Base-by-base conservation (phyloP, 2,329 filamentous ascomycete genomes). In the Talaromyces sp. region DNA sequence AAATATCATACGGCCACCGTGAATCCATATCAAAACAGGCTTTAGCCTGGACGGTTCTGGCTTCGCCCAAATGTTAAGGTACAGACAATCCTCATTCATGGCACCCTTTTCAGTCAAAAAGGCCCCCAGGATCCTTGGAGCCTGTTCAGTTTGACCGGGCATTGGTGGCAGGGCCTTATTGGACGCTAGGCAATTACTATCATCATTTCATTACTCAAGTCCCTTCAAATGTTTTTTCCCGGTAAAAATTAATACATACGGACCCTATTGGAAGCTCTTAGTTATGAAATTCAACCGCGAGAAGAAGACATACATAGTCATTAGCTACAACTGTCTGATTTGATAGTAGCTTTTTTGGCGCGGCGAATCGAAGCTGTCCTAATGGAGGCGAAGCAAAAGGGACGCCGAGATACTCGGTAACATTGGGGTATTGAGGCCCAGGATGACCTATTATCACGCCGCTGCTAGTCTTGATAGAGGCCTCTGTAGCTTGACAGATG, bases 11-110 rank as follows among this genome's bases (percentile, higher is more conserved):
- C 43, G 30, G 37, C 74, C 75, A 33, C 75, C 75, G 52, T 77
- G 70, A 47, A 78, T 66, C 47, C 70, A 72, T 2, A 78, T 65
- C 27, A 77, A 60, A 5, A 78, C 71, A 2, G 74, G 68, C 32
- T 73, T 69, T 14, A 61, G 54, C 11, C 61, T 48, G 13, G 58
- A 42, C 4, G 59, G 54, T 13, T 60, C 62, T 0, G 35, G 41
- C 10, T 36, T 46, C 17, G 61, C 53, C 70, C 70, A 73, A 13
- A 73, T 58, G 43, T 74, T 73, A 22, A 74, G 47, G 9, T 65
- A 68, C 49, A 74, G 56, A 54, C 71, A 74, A 47, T 73, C 71
- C 52, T 71, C 64, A 41, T 61, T 64, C 46, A 72, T 71, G 13
- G 64, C 64, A 0, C 44, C 53, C 10, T 52, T n/a, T n/a, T 54